Percentiles rank a stretch among this genome's conserved stretches.
Conservation (phyloP, 805 yeast genomes). For the Komagataella pastoris region DNA sequence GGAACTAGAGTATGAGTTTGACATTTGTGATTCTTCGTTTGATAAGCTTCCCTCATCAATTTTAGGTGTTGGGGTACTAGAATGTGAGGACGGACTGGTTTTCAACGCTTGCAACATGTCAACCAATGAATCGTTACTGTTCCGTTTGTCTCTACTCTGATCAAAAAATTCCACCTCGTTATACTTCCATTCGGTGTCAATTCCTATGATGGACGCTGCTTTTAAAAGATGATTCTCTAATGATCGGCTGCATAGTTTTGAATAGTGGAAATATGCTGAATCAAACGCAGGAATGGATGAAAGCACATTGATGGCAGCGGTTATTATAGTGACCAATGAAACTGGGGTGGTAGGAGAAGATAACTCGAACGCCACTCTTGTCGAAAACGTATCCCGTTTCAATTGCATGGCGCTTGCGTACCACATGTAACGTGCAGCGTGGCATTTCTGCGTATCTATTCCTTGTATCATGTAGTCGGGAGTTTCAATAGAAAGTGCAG, state of each 20-base stretch:
- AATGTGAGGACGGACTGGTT: not conserved
- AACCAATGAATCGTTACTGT: not conserved
- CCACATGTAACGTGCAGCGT: not conserved
- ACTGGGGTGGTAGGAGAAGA: not conserved
- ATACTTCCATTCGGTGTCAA: not conserved
- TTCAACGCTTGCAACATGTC: not conserved
- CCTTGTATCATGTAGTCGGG: not conserved
- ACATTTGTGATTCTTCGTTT: not conserved
- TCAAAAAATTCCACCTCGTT: not conserved
- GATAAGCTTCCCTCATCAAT: not conserved
- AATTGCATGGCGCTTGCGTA: not conserved
- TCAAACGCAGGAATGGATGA: not conserved
- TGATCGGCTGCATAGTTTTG: not conserved
- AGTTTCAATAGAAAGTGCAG: not conserved
- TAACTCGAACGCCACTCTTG: not conserved
- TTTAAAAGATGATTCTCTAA: not conserved
- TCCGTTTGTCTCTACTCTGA: not conserved
- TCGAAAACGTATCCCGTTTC: not conserved
- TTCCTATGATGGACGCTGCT: not conserved
- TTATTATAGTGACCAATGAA: not conserved
- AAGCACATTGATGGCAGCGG: not conserved
- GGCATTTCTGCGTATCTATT: not conserved
- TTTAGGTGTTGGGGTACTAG: not conserved
- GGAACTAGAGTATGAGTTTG: not conserved
- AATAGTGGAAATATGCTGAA: not conserved